Base-by-base conservation (phyloP, 176 grass and related monocot species). In the Rhynchospora pubera region DNA sequence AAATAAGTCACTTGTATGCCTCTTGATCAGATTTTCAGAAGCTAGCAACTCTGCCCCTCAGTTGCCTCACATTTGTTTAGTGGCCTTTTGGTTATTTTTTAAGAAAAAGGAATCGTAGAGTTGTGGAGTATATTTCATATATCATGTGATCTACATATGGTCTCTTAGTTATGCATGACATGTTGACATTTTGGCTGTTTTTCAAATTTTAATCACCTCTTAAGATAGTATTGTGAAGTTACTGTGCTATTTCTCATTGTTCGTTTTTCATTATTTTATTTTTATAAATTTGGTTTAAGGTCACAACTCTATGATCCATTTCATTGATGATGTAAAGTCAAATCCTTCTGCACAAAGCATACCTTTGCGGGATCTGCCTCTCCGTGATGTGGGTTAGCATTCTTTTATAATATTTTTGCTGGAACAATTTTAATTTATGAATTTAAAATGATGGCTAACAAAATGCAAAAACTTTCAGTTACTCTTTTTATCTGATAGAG, bases 331-430 rank as follows among this genome's bases (percentile, higher is more conserved):
- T 71, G 93, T 96, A 53, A 87, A 87, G 86, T 83, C 86, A 18
- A 90, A 91, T 89, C 97, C 93, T 48, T 85, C 89, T 26, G 91
- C 91, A 75, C 97, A 99, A 84, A 96, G 85, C 82, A 78, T 99
- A 63, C 79, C 87, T 46, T 83, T 93, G 86, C 97, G 83, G 46
- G 93, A 93, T 90, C 91, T 99, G 85, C 97, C 97, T 87, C 93
- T 99, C 89, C 93, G 92, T 99, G 97, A 99, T 96, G 97, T 99
- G 97, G 97, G 97, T 99, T 93, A 99, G 97, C 97, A 99, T 91
- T 93, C 88, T 93, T 88, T 93, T 94, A 62, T 86, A 72, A 68
- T 87, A 87, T 89, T 82, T 90, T 84, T 77, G 39, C 57, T 85
- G 81, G 59, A 60, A 72, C 65, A 34, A 71, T 84, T 66, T 83